Evolutionary conservation across 768 basidiomycete species (phyloP).

Genomic region (Galerina sulciceps): DNA sequence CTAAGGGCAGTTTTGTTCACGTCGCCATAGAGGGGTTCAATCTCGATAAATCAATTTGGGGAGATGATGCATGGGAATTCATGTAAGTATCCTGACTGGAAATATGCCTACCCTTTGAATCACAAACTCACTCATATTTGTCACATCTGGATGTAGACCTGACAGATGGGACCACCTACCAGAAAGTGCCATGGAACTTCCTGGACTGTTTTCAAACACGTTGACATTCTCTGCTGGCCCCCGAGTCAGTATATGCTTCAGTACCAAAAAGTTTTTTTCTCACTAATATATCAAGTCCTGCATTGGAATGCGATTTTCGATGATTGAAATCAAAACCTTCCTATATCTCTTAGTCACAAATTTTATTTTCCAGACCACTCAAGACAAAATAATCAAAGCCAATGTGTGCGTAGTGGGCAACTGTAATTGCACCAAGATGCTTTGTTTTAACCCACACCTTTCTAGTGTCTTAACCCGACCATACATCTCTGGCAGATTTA

Average conservation of each 20-base stretch:
- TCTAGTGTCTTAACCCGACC: constrained; percentile 68
- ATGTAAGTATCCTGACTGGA: constrained; percentile 47
- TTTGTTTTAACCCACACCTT: neutral
- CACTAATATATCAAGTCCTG: constrained; percentile 58
- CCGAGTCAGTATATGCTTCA: constrained; percentile 52
- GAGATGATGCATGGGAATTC: constrained; percentile 81
- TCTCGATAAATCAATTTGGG: constrained; percentile 79
- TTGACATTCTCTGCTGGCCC: constrained; percentile 84
- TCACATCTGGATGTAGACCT: constrained; percentile 48
- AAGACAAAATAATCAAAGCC: constrained; percentile 55
- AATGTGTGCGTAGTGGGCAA: constrained; percentile 52
- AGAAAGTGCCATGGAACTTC: constrained; percentile 64
- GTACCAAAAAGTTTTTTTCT: neutral
- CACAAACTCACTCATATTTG: neutral
- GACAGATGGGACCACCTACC: constrained; percentile 83
- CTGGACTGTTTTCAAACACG: constrained; percentile 73
- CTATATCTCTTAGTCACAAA: constrained; percentile 70
- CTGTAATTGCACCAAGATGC: constrained; percentile 24
- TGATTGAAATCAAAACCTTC: constrained; percentile 85
- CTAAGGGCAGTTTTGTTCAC: constrained; percentile 77
- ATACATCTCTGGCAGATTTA: constrained; percentile 55
- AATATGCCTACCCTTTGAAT: neutral
- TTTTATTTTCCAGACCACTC: constrained; percentile 63
- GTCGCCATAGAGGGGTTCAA: constrained; percentile 83
- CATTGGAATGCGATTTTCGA: constrained; percentile 80